phyloP scores from a whole-genome alignment of 2,329 filamentous ascomycete genomes.

The Cercospora sp. region DNA sequence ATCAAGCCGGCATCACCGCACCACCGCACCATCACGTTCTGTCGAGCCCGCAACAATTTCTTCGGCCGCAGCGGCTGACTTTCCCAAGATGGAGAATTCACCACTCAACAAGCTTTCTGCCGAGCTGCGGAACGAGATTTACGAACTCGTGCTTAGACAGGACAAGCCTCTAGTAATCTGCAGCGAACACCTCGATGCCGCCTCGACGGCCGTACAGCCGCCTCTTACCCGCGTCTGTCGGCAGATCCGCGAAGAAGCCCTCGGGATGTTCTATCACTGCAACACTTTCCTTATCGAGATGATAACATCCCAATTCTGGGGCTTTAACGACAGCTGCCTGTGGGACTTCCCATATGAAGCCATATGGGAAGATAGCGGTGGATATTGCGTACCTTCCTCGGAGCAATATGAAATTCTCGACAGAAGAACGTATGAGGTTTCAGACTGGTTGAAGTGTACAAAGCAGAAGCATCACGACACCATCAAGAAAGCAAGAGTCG shows the following conservation, averaged over 20 bases:
- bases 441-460: background rate
- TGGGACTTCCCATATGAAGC: background rate
- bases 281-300: background rate
- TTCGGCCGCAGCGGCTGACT: background rate
- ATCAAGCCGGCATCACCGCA: too few species aligned
- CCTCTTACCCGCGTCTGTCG: background rate
- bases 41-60: background rate
- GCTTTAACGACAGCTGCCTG: background rate
- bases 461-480: background rate
- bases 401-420: background rate
- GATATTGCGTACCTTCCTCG: too few species aligned
- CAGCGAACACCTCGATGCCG: background rate
- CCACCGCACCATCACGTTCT: background rate
- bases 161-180: background rate
- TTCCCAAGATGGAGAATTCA: background rate
- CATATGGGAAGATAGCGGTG: too few species aligned
- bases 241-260: background rate
- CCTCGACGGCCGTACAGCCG: background rate
- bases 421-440: background rate
- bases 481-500: background rate
- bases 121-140: background rate
- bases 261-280: background rate
- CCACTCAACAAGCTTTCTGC: constrained; percentile 1
- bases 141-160: background rate
- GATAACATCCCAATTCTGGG: background rate